Percentiles rank a stretch among this genome's conserved stretches.
Evolutionary conservation across 192 early-diverging fungal species (phyloP).

Genomic region (Kappamyces sp.): DNA sequence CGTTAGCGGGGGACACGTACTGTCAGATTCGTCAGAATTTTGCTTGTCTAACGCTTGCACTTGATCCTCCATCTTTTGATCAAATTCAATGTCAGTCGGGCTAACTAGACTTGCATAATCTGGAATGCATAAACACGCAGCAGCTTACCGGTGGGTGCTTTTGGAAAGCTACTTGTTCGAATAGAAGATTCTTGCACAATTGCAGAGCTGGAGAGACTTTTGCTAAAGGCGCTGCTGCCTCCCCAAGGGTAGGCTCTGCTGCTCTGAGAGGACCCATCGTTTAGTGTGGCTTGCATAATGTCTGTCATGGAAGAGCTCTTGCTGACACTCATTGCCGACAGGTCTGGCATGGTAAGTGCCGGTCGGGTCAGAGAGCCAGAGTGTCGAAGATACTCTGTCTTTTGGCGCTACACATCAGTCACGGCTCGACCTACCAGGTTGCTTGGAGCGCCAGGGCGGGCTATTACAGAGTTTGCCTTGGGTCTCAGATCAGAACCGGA

Average conservation of each 20-base stretch:
- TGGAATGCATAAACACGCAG: background rate
- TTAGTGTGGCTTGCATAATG: slow-evolving; percentile 7
- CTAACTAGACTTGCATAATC: background rate
- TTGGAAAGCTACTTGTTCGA: background rate
- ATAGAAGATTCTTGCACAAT: slow-evolving; percentile 8
- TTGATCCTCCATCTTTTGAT: slow-evolving; percentile 26
- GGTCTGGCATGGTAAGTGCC: slow-evolving; percentile 13
- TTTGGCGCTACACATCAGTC: slow-evolving; percentile 2
- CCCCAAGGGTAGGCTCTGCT: background rate
- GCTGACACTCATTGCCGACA: background rate
- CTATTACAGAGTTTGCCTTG: slow-evolving; percentile 7
- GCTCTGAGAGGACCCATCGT: background rate
- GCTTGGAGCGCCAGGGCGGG: background rate
- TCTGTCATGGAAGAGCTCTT: slow-evolving; percentile 16
- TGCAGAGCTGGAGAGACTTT: slow-evolving; percentile 8
- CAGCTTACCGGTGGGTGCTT: background rate
- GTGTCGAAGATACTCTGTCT: slow-evolving; percentile 6
- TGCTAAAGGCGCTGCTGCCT: background rate
- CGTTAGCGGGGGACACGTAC: slow-evolving; percentile 1
- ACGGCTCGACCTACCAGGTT: slow-evolving; percentile 5
- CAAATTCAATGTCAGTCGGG: slow-evolving; percentile 11
- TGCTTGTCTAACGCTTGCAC: slow-evolving; percentile 24
- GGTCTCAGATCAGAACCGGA: slow-evolving; percentile 15
- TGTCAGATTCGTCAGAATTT: slow-evolving; percentile 22
- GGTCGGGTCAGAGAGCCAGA: background rate